Evolutionary conservation across 768 basidiomycete species (phyloP), one percentile per base, ranked within the genome.

Genomic region (Royoungia palumana): DNA sequence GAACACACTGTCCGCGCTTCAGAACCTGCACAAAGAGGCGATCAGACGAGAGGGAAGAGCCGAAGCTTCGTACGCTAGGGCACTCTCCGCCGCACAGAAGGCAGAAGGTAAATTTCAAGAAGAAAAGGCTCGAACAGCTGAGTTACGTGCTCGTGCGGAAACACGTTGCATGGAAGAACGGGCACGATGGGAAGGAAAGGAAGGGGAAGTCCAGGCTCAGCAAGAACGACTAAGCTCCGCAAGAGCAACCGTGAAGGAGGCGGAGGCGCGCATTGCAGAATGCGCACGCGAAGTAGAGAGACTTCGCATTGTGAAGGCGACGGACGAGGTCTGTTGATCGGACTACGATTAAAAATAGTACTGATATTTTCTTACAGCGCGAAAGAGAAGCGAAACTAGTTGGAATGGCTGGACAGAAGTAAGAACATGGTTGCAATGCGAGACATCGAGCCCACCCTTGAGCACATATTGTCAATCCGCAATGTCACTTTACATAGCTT

Each of bases 271-370:
- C 56, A 70, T 90, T 45, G 76, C 81, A 43, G 82, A 82, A 46
- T 90, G 89, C 72, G 76, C 77, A n/a, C 75, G 78, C 46, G 86
- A 90, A 58, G 76, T 92, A 2, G 86, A 90, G 55, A 75, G 75
- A 53, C 63, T 90, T 44, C 71, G 87, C 25, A 70, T 73, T 17
- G 75, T 81, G 57, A 83, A 85, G 61, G 79, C 78, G 30, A 81
- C 81, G 8, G 88, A 90, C 55, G 88, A 89, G 71, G 65, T 69
- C 34, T 11, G 65, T 48, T 20, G 13, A 25, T 58, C 66, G 36
- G 8, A 21, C 30, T 16, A 37, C n/a, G 14, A 41, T 44, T 19
- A 6, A 20, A 14, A 34, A 28, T 13, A 20, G n/a, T 12, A 19
- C 37, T 64, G 20, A 53, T 46, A 10, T 46, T 38, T 14, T 43